Evolutionary conservation across 2,329 filamentous ascomycete genomes (phyloP).

Genomic region (Diaporthe velutina): DNA sequence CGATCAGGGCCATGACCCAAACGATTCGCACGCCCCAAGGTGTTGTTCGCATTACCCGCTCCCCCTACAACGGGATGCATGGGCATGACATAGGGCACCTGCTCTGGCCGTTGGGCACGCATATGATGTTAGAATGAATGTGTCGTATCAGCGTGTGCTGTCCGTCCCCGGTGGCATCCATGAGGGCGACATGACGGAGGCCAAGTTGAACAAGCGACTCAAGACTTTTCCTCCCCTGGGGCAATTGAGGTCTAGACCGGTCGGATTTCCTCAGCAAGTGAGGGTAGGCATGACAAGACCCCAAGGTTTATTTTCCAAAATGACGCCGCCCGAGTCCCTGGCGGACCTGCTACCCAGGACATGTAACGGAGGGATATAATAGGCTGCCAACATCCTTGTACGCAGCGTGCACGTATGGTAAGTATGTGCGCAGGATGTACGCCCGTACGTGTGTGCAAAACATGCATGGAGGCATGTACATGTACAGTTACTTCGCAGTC

Average conservation of each 20-base stretch:
- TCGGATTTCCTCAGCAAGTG: background rate
- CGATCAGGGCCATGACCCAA: background rate
- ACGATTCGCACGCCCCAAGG: background rate
- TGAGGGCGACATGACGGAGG: constrained; percentile 20
- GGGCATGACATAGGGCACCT: constrained; percentile 25
- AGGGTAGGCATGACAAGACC: constrained; percentile 26
- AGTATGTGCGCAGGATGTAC: background rate
- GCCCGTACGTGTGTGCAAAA: background rate
- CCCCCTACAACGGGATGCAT: constrained; percentile 4
- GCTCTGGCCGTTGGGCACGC: constrained; percentile 26
- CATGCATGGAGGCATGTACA: background rate
- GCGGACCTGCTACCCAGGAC: constrained; percentile 11
- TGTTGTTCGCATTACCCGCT: background rate
- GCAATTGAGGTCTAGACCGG: constrained; percentile 22
- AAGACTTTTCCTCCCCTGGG: background rate
- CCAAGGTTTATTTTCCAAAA: constrained; percentile 1
- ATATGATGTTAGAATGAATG: constrained; percentile 13
- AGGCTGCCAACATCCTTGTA: constrained; percentile 8
- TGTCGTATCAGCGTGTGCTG: constrained; percentile 10
- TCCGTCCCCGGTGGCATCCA: constrained; percentile 17
- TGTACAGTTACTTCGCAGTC: constrained; percentile 11
- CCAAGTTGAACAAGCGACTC: constrained; percentile 20
- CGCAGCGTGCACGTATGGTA: background rate
- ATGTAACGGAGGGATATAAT: background rate
- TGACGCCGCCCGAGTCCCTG: background rate